Conservation (phyloP, 345 rosid genomes). For the Arabidopsis thaliana region TAIR10.1 NC_003071.7:6714001-6714500, state of each 20-base stretch:
- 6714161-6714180: constrained; percentile 92
- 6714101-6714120: constrained; percentile 59
- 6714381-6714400: constrained; percentile 52
- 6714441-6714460: constrained; percentile 22
- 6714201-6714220: constrained; percentile 85
- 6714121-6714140: constrained; percentile 90
- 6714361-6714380: constrained; percentile 97
- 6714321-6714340: constrained; percentile 95
- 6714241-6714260: constrained; percentile 91
- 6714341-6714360: constrained; percentile 98
- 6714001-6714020: background rate
- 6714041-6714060: background rate
- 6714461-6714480: constrained; percentile 11
- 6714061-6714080: background rate
- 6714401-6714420: constrained; percentile 15
- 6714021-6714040: constrained; percentile 5
- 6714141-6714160: constrained; percentile 91
- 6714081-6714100: background rate
- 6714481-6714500: constrained; percentile 29
- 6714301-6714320: constrained; percentile 92
- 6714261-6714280: constrained; percentile 88
- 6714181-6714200: constrained; percentile 88
- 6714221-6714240: constrained; percentile 87
- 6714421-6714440: constrained; percentile 21
- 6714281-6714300: constrained; percentile 80